phyloP scores from a whole-genome alignment of 345 rosid species.

The Iberis pinnata region DNA sequence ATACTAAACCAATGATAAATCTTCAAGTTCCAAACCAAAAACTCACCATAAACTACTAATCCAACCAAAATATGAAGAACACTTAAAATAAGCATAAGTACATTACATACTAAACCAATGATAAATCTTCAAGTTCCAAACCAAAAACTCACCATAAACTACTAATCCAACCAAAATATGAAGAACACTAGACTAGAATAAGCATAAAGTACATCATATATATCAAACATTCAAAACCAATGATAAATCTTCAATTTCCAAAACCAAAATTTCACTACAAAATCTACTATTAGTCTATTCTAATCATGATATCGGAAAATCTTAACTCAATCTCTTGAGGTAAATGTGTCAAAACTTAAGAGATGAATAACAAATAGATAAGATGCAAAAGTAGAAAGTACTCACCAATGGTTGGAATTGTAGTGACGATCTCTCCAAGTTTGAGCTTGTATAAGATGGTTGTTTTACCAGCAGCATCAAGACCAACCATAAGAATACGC shows the following conservation, averaged over 20 bases:
- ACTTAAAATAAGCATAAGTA: no score
- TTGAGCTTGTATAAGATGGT: constrained; percentile 66
- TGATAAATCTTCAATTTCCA: neutral
- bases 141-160: neutral
- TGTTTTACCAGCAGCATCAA: constrained; percentile 51
- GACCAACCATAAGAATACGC: constrained; percentile 38
- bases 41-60: neutral
- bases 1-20: no score
- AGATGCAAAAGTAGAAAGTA: neutral
- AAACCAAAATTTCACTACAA: neutral
- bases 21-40: neutral
- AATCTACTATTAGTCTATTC: no score
- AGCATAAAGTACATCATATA: no score
- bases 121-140: neutral
- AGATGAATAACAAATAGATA: neutral
- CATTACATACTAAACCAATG: no score
- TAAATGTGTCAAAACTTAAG: neutral
- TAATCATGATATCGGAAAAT: no score
- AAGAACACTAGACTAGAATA: no score
- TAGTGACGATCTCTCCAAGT: constrained; percentile 67
- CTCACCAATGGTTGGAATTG: constrained; percentile 70
- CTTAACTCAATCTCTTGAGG: neutral
- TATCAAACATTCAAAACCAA: no score
- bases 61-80: neutral
- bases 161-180: neutral